Evolutionary conservation across 345 rosid genomes (phyloP), one percentile per base, ranked within the genome.

Genomic region (Leavenworthia alabamica): DNA sequence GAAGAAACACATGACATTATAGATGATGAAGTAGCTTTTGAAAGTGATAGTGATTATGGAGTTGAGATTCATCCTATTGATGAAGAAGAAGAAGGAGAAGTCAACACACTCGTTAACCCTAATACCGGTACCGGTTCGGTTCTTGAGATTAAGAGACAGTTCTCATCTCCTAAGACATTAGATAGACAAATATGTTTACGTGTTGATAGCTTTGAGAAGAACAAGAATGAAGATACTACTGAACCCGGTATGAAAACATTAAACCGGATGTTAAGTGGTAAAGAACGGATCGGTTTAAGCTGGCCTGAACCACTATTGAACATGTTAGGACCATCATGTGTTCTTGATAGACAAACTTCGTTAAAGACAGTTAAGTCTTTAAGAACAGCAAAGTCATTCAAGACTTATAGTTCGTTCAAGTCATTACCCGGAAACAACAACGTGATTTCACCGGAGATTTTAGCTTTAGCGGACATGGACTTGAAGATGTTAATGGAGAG

Each of bases 241-340:
- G 45, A 52, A 33, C 70, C 70, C 59, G 64, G 66, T 39, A 60
- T 54, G 50, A 22, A 45, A 13, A 81, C 77, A 48, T 27, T 89
- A 24, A 75, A 73, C 61, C 81, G 57, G 77, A 68, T 70, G 84
- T 76, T 86, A 20, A 88, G 95, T 68, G 81, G 92, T 50, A 66
- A 84, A 68, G 93, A 89, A 65, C 73, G 82, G 74, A 75, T 85
- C 50, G 88, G 95, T 49, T 78, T 92, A 59, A 83, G 80, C 75
- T 92, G 98, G 96, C 98, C 96, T 8, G 98, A 88, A 72, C 86
- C 86, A 12, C 97, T 81, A 5, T 68, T 92, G 46, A 73, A 86
- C 75, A 73, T 86, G 70, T 52, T 86, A 32, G 71, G 93, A 60
- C 70, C 66, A 0, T 76, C 80, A 53, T 79, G 69, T 15, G 78